A percentile compares a stretch with the other conserved stretches of the same genome.
These are phyloP conservation scores for Paraphoma sp. DNA, from an alignment of 2,329 filamentous ascomycete genomes.

Conservation along the genomic window DNA sequence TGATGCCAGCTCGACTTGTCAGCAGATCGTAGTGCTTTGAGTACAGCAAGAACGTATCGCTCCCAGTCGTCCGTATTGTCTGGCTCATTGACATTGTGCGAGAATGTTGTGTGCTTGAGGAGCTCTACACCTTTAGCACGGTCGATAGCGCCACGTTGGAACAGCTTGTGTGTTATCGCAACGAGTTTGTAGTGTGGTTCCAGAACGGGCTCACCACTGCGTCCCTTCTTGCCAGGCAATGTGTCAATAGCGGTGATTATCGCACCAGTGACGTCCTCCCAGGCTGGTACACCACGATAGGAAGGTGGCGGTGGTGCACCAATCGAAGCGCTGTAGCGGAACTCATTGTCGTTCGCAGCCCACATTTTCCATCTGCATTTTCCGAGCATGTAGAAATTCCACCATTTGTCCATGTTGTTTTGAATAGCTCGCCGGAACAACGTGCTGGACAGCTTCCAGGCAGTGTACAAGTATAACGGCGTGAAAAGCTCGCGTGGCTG, in stretches of 20 bases:
- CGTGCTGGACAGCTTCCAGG: constrained; percentile 69
- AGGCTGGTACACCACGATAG: constrained; percentile 31
- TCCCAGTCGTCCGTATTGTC: constrained; percentile 62
- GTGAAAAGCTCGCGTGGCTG: constrained; percentile 65
- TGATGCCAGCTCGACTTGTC: constrained; percentile 97
- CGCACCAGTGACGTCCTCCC: constrained; percentile 61
- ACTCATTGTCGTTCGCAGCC: constrained; percentile 51
- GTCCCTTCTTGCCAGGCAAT: constrained; percentile 66
- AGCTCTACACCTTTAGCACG: constrained; percentile 57
- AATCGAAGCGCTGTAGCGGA: constrained; percentile 39
- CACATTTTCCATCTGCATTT: constrained; percentile 79
- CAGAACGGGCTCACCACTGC: constrained; percentile 76
- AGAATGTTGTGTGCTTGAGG: constrained; percentile 61
- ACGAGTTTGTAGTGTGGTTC: constrained; percentile 94
- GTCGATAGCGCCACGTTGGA: constrained; percentile 58
- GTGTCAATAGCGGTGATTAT: constrained; percentile 66
- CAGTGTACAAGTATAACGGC: constrained; percentile 64
- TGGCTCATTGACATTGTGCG: constrained; percentile 58
- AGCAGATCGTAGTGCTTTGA: constrained; percentile 67
- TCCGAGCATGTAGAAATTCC: constrained; percentile 71
- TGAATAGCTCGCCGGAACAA: constrained; percentile 66
- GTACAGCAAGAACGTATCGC: constrained; percentile 67
- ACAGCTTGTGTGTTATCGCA: constrained; percentile 81
- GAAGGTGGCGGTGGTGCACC: constrained; percentile 30
- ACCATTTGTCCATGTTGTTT: constrained; percentile 68